Evolutionary conservation across 2,329 filamentous ascomycete genomes (phyloP), one percentile per base, ranked within the genome.

Genomic region (Fusarium cicatricum): DNA sequence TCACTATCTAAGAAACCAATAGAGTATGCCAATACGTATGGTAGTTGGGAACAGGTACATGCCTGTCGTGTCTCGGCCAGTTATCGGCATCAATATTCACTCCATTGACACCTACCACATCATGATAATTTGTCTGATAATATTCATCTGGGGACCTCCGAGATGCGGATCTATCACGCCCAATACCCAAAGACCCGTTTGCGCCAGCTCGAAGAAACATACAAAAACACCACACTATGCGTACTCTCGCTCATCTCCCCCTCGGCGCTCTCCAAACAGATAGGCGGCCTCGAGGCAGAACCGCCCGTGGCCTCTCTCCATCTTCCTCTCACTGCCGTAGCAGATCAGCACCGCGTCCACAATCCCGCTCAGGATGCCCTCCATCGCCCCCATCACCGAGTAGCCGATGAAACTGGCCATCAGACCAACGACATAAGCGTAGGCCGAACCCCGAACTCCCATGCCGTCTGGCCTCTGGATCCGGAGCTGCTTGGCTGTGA

Each of bases 321-420:
- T 88, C 45, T 84, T 85, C 64, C 89, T 83, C 76, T 99, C 95
- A 69, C 91, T 97, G 21, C 91, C 92, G 85, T 96, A 98, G 78
- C 95, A 99, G 11, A 99, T 89, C 19, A 98, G 85, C 31, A 92
- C 88, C 3, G 90, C 92, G 74, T 97, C 92, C 5, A 97, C 85
- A 46, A 97, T 92, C 47, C 91, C 91, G 45, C 90, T 90, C 19
- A 97, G 78, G 15, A 96, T 90, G 12, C 92, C 90, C 72, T 97
- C 93, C 84, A 96, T 94, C 2, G 92, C 90, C 21, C 92, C 92
- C 44, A 99, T 80, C 1, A 98, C 88, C 5, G 91, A 92, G 88
- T 95, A 99, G 8, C 95, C 95, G 65, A 99, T 97, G 49, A 94
- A 92, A 57, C 91, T 92, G 14, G 95, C 95, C 64, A 98, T 89